These are phyloP conservation scores for Prunus padus DNA, from an alignment of 306 rosid genomes.

Conservation along the genomic window DNA sequence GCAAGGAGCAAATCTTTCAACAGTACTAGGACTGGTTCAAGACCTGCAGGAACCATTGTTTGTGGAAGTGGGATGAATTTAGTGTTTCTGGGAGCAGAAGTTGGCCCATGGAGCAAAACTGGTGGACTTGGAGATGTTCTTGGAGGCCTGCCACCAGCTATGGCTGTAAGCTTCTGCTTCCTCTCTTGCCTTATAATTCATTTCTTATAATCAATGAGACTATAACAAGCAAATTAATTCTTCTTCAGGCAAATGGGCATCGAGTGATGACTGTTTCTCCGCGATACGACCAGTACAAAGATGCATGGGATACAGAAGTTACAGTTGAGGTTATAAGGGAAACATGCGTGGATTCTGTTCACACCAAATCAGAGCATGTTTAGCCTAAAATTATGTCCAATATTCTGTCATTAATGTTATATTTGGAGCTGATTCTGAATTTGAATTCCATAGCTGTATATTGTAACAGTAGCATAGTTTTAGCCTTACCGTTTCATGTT, in stretches of 20 bases:
- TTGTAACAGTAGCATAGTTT: too few species aligned
- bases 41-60: slow-evolving; percentile 26
- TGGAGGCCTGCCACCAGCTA: slow-evolving; percentile 78
- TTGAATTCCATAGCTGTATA: too few species aligned
- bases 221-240: slow-evolving; percentile 18
- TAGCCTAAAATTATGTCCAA: too few species aligned
- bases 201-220: background rate
- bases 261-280: slow-evolving; percentile 74
- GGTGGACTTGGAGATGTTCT: slow-evolving; percentile 91
- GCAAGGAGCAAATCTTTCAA: slow-evolving; percentile 23
- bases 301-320: slow-evolving; percentile 76
- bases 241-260: slow-evolving; percentile 66
- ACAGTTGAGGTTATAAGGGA: slow-evolving; percentile 57
- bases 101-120: slow-evolving; percentile 81
- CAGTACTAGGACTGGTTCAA: slow-evolving; percentile 19
- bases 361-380: too few species aligned
- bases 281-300: slow-evolving; percentile 80
- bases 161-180: slow-evolving; percentile 57
- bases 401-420: too few species aligned
- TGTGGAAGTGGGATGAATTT: slow-evolving; percentile 46
- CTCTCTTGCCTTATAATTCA: background rate
- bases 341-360: too few species aligned
- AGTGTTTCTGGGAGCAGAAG: slow-evolving; percentile 61
- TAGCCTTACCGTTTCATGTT: too few species aligned
- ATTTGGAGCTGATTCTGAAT: too few species aligned